These are phyloP conservation scores for Elongisporangium prolatum DNA, from an alignment of 352 stramenopile genomes.

Conservation along the genomic window DNA sequence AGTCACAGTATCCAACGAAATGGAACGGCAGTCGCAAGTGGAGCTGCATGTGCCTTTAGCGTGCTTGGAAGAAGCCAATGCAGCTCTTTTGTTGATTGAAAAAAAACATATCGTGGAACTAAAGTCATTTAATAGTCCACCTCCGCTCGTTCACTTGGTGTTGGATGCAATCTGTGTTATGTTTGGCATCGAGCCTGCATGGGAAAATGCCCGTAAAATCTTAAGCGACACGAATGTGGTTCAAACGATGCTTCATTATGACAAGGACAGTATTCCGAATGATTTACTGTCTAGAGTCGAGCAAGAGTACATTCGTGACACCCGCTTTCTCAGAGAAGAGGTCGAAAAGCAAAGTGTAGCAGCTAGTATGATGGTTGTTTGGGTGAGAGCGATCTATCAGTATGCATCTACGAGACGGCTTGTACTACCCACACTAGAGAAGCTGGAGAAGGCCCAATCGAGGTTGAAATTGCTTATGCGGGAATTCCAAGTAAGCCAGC, in stretches of 20 bases:
- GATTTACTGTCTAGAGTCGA: constrained; percentile 36
- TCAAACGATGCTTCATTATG: constrained; percentile 57
- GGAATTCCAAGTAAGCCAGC: constrained; percentile 64
- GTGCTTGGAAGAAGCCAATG: constrained; percentile 67
- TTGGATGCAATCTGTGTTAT: constrained; percentile 69
- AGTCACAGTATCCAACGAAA: constrained; percentile 56
- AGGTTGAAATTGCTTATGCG: constrained; percentile 49
- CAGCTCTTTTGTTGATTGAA: constrained; percentile 52
- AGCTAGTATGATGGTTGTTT: constrained; percentile 72
- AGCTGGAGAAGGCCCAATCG: constrained; percentile 49
- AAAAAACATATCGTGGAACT: constrained; percentile 77
- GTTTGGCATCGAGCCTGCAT: constrained; percentile 62
- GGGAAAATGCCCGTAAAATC: constrained; percentile 64
- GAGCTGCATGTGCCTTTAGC: constrained; percentile 58
- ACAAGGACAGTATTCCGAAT: constrained; percentile 61
- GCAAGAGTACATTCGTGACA: constrained; percentile 42
- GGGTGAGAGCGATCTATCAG: constrained; percentile 64
- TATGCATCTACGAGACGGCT: constrained; percentile 42
- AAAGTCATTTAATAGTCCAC: constrained; percentile 77
- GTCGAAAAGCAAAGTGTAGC: constrained; percentile 76
- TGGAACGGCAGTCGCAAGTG: constrained; percentile 40
- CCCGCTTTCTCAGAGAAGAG: constrained; percentile 54
- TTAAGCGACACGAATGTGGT: constrained; percentile 68
- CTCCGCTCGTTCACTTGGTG: constrained; percentile 63
- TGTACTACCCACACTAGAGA: constrained; percentile 64